Conservation (phyloP, 352 stramenopile genomes). For the Saprolegnia diclina region DNA sequence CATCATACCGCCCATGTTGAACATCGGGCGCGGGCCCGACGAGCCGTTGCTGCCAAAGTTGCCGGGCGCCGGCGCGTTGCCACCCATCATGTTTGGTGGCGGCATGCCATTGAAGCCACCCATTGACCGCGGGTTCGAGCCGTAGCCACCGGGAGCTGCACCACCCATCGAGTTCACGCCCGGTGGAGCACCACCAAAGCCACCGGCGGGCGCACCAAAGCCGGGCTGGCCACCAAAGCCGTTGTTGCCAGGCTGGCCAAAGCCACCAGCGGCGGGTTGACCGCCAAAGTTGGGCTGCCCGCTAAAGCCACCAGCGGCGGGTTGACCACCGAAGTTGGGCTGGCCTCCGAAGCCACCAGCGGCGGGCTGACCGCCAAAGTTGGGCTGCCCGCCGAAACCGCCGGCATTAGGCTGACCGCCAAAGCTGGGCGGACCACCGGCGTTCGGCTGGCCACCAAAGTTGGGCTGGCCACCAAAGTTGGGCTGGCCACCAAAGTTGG, state of each 20-base stretch:
- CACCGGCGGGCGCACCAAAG: neutral
- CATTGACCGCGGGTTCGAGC: neutral
- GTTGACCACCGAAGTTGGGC: conserved; percentile 4
- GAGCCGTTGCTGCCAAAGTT: conserved; percentile 25
- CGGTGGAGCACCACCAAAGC: conserved; percentile 16
- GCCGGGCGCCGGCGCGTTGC: neutral
- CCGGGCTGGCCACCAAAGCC: neutral
- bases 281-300: conserved; percentile 12
- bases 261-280: neutral
- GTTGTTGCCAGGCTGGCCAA: neutral
- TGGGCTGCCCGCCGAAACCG: neutral
- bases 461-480: neutral
- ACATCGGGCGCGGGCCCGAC: conserved; percentile 5
- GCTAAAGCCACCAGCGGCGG: neutral
- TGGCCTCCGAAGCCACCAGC: neutral
- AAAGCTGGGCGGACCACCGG: neutral
- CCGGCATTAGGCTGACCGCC: neutral
- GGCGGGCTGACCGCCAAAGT: neutral
- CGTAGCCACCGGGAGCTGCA: neutral
- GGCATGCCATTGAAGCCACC: conserved; percentile 2
- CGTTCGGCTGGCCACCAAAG: neutral
- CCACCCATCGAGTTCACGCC: neutral
- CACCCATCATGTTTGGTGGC: conserved; percentile 6
- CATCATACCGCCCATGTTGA: conserved; percentile 11
- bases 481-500: neutral